Evolutionary conservation across 1,284 basidiomycete genomes (phyloP).

Genomic region (Earliella scabrosa): DNA sequence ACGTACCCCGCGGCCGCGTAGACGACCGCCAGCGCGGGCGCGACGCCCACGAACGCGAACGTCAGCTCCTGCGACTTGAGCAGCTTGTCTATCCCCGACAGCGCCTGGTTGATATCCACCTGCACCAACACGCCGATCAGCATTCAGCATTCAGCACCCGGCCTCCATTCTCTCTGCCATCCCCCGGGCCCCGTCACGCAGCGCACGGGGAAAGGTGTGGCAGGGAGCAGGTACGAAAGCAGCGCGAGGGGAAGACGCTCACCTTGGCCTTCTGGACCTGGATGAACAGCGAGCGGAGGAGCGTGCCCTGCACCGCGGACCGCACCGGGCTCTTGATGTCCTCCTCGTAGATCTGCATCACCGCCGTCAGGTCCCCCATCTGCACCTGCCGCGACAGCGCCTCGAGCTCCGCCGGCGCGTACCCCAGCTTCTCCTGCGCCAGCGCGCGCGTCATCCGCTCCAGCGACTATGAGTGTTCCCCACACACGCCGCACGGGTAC

Average conservation of each 20-base stretch:
- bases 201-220: too few relatives aligned
- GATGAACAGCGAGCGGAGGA: constrained; percentile 88
- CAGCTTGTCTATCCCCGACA: constrained; percentile 89
- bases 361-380: constrained; percentile 86
- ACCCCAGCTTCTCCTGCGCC: constrained; percentile 79
- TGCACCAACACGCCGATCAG: constrained; percentile 34
- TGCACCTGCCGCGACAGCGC: constrained; percentile 71
- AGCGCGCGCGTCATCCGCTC: constrained; percentile 93
- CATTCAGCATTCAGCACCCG: background rate
- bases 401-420: constrained; percentile 64
- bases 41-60: constrained; percentile 96
- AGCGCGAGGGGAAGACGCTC: constrained; percentile 13
- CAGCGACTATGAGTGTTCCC: constrained; percentile 65
- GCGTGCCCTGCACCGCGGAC: constrained; percentile 81
- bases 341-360: constrained; percentile 89
- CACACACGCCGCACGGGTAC: background rate
- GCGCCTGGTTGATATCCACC: constrained; percentile 91
- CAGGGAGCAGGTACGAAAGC: background rate
- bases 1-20: constrained; percentile 70
- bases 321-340: constrained; percentile 89
- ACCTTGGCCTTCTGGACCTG: constrained; percentile 98
- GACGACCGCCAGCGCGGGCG: constrained; percentile 85
- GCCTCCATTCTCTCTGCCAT: too few relatives aligned
- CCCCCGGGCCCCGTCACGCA: too few relatives aligned
- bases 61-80: constrained; percentile 96